Evolutionary conservation across 2,329 filamentous ascomycete genomes (phyloP), one percentile per base, ranked within the genome.

Genomic region (Beauveria sp.): DNA sequence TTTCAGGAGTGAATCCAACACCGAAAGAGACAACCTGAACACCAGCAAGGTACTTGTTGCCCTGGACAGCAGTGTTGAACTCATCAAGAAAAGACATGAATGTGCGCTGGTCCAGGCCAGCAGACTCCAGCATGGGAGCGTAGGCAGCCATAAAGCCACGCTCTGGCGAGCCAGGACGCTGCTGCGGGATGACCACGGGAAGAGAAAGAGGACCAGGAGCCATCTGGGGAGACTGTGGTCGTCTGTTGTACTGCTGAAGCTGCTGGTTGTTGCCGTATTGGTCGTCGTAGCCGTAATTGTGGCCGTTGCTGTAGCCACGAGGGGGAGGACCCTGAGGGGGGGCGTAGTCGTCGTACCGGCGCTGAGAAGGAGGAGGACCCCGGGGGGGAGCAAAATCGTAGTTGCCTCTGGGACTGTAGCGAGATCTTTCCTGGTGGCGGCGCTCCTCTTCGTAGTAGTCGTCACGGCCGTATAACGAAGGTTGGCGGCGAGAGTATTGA

Each of bases 61-160:
- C 62, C 40, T 63, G 62, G 8, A 63, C 43, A 14, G 62, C 62
- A 9, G 62, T 63, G 62, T 63, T 63, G 58, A 52, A 60, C 26
- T 63, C 52, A 26, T 61, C 58, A 10, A 63, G 40, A 43, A 63
- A 63, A 9, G 58, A 34, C 58, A 63, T 51, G 49, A 63, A 63
- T 12, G 58, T 57, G 45, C 45, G 51, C 52, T 61, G 62, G 53
- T 63, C 62, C 30, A 63, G 60, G 53, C 62, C 62, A 14, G 53
- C 52, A 16, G 52, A 34, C 28, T 58, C 62, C 1, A 63, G 62
- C 43, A 43, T 57, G 10, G 62, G 62, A 5, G 62, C 62, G 20
- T 63, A 63, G 42, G 62, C 62, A 28, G 57, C 62, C 62, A 63
- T 63, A 30, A 63, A 63, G 38, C 62, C 62, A 47, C 62, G 62